phyloP scores from a whole-genome alignment of 2,329 filamentous ascomycete genomes.

The Xylaria arbuscula region DNA sequence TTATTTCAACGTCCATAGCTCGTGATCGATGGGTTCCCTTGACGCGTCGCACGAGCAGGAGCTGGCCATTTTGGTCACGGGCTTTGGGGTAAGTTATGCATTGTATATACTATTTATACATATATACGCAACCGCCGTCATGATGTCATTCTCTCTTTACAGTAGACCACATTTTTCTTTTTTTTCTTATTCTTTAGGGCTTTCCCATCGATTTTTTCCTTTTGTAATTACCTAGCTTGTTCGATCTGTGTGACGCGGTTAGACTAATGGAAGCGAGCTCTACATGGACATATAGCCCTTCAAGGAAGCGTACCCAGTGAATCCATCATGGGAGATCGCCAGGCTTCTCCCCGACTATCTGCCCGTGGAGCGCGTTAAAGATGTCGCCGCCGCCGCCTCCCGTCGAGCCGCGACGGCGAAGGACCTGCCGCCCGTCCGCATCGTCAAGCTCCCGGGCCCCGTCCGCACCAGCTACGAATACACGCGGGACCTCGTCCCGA shows the following conservation, averaged over 20 bases:
- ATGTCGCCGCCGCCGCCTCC: constrained; percentile 39
- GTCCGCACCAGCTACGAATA: constrained; percentile 77
- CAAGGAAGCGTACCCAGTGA: constrained; percentile 74
- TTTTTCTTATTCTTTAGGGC: not conserved
- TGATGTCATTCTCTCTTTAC: constrained; percentile 21
- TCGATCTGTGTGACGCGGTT: not conserved
- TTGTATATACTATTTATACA: not conserved
- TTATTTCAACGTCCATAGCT: constrained; percentile 3
- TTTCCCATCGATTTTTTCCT: not conserved
- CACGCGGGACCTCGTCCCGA: constrained; percentile 72
- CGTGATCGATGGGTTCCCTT: constrained; percentile 48
- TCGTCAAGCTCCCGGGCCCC: constrained; percentile 72
- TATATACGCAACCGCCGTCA: constrained; percentile 42
- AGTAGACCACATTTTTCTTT: not conserved
- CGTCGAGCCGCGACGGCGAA: constrained; percentile 47
- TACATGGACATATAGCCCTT: constrained; percentile 74
- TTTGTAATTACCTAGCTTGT: not conserved
- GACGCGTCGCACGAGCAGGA: constrained; percentile 55
- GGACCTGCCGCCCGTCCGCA: constrained; percentile 63
- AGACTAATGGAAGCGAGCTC: constrained; percentile 33
- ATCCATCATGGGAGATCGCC: constrained; percentile 85
- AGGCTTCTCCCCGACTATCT: constrained; percentile 73
- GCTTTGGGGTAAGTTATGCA: constrained; percentile 63
- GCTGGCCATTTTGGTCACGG: constrained; percentile 69
- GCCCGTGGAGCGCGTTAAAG: constrained; percentile 61